Evolutionary conservation across 2,329 filamentous ascomycete species (phyloP), one percentile per base, ranked within the genome.

Genomic region (Decorospora gaudefroyi): DNA sequence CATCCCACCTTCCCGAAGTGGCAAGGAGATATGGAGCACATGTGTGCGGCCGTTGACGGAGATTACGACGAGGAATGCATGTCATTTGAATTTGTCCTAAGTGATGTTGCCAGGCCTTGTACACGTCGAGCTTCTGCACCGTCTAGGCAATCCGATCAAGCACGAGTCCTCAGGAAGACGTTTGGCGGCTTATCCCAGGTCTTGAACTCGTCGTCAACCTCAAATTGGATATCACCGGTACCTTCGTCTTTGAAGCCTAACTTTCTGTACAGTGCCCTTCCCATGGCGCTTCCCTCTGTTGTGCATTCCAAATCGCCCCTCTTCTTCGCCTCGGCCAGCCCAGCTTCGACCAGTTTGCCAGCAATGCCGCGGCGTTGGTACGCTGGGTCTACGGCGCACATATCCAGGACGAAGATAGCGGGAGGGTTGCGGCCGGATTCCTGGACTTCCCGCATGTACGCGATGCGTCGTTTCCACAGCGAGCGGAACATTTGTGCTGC

Each of bases 371-470:
- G 61, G 8, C 79, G 69, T 56, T 83, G 81, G 42, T 76, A 80
- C 0, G 57, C 66, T 1, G 80, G 80, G 46, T 82, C 72, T 4
- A 82, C 79, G 11, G 67, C 75, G 42, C 65, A 68, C 12, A 67
- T 49, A 23, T 67, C 65, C 29, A 84, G 67, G 1, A 73, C 73
- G 57, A 82, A 74, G 2, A 77, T 67, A 0, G 79, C 74, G 0
- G 79, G 77, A 3, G 67, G 69, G 3, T 57, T 52, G 10, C 59
- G 39, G 3, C 30, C 52, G 15, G 49, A 51, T n/a, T 46, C 53
- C 5, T 71, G 27, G 5, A 57, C 34, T 30, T 55, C 43, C 9
- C 27, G 22, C 36, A 74, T 70, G 33, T 55, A 55, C 25, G 52
- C 53, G 7, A 72, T 60, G 8, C 78, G 74, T 1, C 69, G 70